Percentiles rank a stretch among this genome's conserved stretches.
phyloP scores from a whole-genome alignment of 2,329 filamentous ascomycete species.

The Amphichorda felina region DNA sequence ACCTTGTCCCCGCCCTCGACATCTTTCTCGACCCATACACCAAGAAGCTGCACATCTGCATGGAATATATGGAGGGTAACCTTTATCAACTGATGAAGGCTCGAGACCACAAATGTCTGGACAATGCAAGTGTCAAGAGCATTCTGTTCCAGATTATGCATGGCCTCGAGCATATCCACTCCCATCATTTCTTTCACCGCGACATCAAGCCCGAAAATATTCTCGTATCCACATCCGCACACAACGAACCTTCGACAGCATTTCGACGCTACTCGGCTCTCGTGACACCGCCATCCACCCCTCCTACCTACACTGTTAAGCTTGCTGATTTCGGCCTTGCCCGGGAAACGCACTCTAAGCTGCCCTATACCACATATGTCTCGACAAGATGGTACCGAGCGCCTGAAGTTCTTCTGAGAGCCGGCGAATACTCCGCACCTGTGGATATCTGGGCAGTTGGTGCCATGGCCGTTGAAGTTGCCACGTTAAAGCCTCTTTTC shows the following conservation, averaged over 20 bases:
- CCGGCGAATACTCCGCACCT: constrained; percentile 92
- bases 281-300: constrained; percentile 89
- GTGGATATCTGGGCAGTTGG: constrained; percentile 98
- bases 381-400: constrained; percentile 98
- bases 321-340: constrained; percentile 97
- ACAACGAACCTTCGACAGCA: constrained; percentile 67
- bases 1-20: constrained; percentile 93
- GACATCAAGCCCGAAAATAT: constrained; percentile 99
- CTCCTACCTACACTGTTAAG: constrained; percentile 90
- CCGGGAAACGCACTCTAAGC: constrained; percentile 91
- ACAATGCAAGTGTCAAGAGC: constrained; percentile 89
- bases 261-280: constrained; percentile 89
- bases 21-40: constrained; percentile 95
- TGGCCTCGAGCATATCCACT: constrained; percentile 92
- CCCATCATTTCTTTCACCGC: constrained; percentile 94
- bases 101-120: constrained; percentile 85
- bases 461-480: constrained; percentile 97
- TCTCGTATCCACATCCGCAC: constrained; percentile 82
- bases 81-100: constrained; percentile 99
- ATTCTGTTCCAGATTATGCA: constrained; percentile 96
- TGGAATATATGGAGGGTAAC: constrained; percentile 99
- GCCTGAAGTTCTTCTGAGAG: constrained; percentile 84
- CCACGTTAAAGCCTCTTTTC: constrained; percentile 91
- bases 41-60: constrained; percentile 93
- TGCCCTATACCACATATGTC: constrained; percentile 96